Conservation (phyloP, 192 early-diverging fungal genomes). For the Paraglomus brasilianum region DNA sequence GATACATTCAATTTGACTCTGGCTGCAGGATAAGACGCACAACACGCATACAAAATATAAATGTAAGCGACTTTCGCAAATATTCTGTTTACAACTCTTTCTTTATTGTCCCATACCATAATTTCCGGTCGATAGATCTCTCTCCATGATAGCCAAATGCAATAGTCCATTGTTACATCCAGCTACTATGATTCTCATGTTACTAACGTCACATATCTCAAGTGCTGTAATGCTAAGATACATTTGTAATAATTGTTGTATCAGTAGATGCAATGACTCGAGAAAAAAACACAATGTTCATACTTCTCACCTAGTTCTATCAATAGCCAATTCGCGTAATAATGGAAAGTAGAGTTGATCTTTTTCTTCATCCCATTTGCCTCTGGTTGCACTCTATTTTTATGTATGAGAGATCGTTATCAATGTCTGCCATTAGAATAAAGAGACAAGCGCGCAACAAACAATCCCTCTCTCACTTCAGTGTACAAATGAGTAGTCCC, state of each 20-base stretch:
- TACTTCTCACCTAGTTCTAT: background rate
- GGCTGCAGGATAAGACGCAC: too few species aligned
- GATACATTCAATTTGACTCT: background rate
- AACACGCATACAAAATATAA: too few species aligned
- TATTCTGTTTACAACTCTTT: too few species aligned
- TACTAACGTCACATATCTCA: constrained; percentile 20
- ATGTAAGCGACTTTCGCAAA: too few species aligned
- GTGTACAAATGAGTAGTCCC: constrained; percentile 24
- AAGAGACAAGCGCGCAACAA: background rate
- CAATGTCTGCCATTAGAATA: background rate
- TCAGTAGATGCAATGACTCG: background rate
- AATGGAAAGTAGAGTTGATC: constrained; percentile 12
- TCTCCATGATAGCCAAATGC: constrained; percentile 12
- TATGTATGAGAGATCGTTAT: background rate
- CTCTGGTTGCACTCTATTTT: background rate
- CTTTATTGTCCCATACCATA: background rate
- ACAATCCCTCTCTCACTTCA: background rate
- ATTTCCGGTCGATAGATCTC: background rate
- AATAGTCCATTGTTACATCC: constrained; percentile 31
- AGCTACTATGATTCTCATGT: constrained; percentile 22
- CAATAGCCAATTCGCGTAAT: background rate
- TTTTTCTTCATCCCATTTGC: constrained; percentile 5
- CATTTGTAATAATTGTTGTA: too few species aligned
- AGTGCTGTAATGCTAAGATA: constrained; percentile 15
- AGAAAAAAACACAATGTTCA: background rate